Evolutionary conservation across 352 stramenopile genomes (phyloP), one percentile per base, ranked within the genome.

Genomic region (Bremia lactucae): DNA sequence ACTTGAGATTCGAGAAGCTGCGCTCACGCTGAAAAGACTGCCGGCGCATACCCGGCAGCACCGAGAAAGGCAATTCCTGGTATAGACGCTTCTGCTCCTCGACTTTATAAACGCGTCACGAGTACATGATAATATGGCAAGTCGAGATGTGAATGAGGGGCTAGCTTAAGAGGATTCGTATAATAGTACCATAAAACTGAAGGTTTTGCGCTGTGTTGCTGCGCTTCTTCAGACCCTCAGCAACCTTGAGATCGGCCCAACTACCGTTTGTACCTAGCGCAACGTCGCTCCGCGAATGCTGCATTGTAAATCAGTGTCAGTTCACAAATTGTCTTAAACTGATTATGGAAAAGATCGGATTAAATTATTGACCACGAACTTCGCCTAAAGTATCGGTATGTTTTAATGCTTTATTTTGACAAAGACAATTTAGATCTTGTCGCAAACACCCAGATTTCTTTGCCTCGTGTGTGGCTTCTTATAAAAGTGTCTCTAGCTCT

Each of bases 121-220:
- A n/a, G n/a, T n/a, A n/a, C n/a, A n/a, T n/a, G n/a, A n/a, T n/a
- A n/a, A n/a, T n/a, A n/a, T n/a, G n/a, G n/a, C n/a, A n/a, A n/a
- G n/a, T n/a, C n/a, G n/a, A n/a, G n/a, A n/a, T n/a, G n/a, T n/a
- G n/a, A n/a, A n/a, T n/a, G n/a, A n/a, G n/a, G n/a, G n/a, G n/a
- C n/a, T n/a, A n/a, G n/a, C n/a, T n/a, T n/a, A n/a, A n/a, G n/a
- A n/a, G n/a, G n/a, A n/a, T n/a, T n/a, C n/a, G n/a, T n/a, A n/a
- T n/a, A n/a, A n/a, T n/a, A n/a, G n/a, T 48, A 85, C 72, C 70
- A 68, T 86, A 86, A 26, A 83, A 86, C 46, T 79, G 60, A 28
- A 86, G 68, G 42, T 86, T 86, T 49, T 86, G 72, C 40, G 71
- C 71, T 46, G 72, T 86, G 46, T 83, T 86, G 43, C 70, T 80